Evolutionary conservation across 2,329 filamentous ascomycete genomes (phyloP).

Genomic region (Penicillium verrucosum): DNA sequence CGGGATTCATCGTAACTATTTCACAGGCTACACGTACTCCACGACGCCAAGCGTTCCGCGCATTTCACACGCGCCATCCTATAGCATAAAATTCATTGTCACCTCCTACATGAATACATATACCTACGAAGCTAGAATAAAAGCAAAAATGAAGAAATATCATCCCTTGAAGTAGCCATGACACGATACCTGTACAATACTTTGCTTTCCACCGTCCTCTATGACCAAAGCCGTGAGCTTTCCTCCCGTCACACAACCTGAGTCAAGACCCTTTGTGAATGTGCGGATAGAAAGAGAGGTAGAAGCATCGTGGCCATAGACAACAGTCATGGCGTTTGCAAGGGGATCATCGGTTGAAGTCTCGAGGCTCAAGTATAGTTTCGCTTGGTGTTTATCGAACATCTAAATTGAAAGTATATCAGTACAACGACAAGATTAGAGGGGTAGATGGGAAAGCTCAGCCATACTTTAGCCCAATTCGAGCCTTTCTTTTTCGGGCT

Average conservation of each 20-base stretch:
- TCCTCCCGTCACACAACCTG: conserved; percentile 73
- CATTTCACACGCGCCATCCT: not conserved
- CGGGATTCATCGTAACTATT: not conserved
- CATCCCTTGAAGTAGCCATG: conserved; percentile 28
- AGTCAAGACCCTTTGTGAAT: conserved; percentile 83
- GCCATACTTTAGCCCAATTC: conserved; percentile 61
- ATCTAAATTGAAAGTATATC: conserved; percentile 31
- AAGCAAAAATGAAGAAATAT: not conserved
- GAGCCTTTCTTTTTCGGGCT: conserved; percentile 53
- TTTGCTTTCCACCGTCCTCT: conserved; percentile 50
- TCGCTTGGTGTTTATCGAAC: conserved; percentile 50
- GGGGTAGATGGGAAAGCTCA: not conserved
- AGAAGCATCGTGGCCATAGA: conserved; percentile 85
- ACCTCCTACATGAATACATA: not conserved
- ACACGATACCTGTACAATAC: conserved; percentile 45
- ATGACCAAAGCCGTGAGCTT: conserved; percentile 75
- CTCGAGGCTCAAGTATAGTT: conserved; percentile 25
- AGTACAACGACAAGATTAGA: conserved; percentile 3
- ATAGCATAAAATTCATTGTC: not conserved
- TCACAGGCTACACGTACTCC: not conserved
- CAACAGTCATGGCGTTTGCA: conserved; percentile 58
- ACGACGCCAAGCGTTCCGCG: no score
- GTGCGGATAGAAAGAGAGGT: conserved; percentile 63
- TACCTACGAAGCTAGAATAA: not conserved
- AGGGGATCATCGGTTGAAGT: conserved; percentile 16